Base-by-base conservation (phyloP, 148 eudicot species). In the Vaccinium darrowii region DNA sequence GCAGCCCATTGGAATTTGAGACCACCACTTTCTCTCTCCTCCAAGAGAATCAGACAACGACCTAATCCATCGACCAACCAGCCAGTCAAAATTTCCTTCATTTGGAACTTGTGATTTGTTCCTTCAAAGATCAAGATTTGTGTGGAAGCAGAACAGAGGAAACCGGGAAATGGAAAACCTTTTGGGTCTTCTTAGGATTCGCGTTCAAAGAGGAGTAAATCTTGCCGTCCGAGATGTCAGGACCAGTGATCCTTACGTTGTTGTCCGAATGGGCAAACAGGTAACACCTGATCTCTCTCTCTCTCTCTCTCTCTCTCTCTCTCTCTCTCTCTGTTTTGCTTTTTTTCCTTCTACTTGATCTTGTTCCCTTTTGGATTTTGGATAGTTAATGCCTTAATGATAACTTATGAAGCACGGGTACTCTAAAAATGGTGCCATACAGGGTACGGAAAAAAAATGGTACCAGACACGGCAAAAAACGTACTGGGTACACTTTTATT, bases 201-300 rank as follows among this genome's bases (percentile, higher is more conserved):
- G 80, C 43, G 62, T 91, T 78, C 54, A 47, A 36, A 88, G 87
- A 84, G 93, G 93, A 1, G 67, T 88, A 13, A 88, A 88, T 33
- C 87, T 91, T 36, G 93, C 91, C 18, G 69, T 88, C n/a, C 85
- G 93, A 88, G 93, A 91, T 47, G 76, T 85, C 21, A 79, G 58
- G 36, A 88, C 87, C 87, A 91, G 93, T 51, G 93, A 91, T 86
- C 93, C 93, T 51, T 91, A 91, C 63, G 89, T 89, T 43, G 80
- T 89, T 71, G 88, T 91, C 43, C 69, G 80, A 27, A 86, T 87
- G 91, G 93, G 89, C 65, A 89, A 85, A 78, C 89, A 91, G 90
- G 91, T 89, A n/a, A 57, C 7, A 14, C 10, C 14, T 2, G 39
- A 36, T 43, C 65, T 25, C 5, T 19, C 62, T 53, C 62, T 53